Evolutionary conservation across 192 early-diverging fungal species (phyloP), one percentile per base, ranked within the genome.

Genomic region (Geranomyces variabilis): DNA sequence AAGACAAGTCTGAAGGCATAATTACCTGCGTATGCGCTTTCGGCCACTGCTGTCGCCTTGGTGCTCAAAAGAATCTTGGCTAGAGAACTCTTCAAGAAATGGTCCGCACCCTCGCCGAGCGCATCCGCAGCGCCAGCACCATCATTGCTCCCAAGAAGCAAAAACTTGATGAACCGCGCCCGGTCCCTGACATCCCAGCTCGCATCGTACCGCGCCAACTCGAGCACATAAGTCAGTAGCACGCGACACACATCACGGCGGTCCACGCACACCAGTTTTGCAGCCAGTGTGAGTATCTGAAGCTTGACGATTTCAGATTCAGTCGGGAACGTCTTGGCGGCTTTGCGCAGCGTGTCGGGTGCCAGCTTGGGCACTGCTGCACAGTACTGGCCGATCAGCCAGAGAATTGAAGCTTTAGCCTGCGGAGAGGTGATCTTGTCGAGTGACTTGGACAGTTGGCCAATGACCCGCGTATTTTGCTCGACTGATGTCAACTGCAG

Each of bases 141-240:
- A 19, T 31, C 75, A 51, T 46, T 61, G 51, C 29, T 53, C 66
- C 49, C 34, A 51, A 60, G 36, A 59, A 88, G 77, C 19, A 91
- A 70, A 13, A 74, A 83, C 48, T 85, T 83, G 22, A 93, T 76
- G 60, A 93, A 86, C 48, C 97, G 78, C 12, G 92, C 91, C 14
- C 94, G 87, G 67, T 99, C 97, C 24, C 97, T 84, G 1, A 98
- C 89, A 71, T 95, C 93, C 67, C 91, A 96, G 71, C 90, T 84
- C 21, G 86, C 77, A 77, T 99, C 97, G 71, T 90, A 97, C n/a
- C 92, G 80, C 1, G 95, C 94, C 66, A 99, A 77, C 44, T 93
- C 88, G 51, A 96, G 87, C 31, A 94, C 73, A 77, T 95, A 93
- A 49, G 89, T 82, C 45, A 90, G 26, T 19, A 73, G 21, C 29